A percentile compares a stretch with the other conserved stretches of the same genome.
Conservation (phyloP, 192 early-diverging fungal genomes). For the Backusella luteola region DNA sequence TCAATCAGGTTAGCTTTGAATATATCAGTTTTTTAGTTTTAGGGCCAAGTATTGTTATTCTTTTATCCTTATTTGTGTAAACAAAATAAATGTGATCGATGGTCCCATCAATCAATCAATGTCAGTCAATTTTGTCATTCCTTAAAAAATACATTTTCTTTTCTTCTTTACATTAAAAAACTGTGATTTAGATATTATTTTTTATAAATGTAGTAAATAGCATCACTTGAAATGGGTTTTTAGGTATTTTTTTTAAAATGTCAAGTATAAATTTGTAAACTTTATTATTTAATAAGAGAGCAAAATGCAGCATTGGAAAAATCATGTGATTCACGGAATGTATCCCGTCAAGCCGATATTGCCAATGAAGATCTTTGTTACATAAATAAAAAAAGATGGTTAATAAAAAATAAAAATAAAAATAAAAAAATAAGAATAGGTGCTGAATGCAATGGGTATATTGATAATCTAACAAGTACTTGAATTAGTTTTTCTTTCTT, state of each 20-base stretch:
- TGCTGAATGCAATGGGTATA: background rate
- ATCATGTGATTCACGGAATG: too few relatives aligned
- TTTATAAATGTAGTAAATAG: background rate
- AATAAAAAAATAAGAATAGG: background rate
- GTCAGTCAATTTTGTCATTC: background rate
- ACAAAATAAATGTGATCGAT: background rate
- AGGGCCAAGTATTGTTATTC: too few relatives aligned
- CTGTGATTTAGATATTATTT: too few relatives aligned
- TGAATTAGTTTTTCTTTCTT: background rate
- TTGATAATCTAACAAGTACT: background rate
- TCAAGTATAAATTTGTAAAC: background rate
- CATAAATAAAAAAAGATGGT: too few relatives aligned
- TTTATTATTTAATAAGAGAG: background rate
- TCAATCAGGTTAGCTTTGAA: background rate
- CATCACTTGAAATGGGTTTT: background rate
- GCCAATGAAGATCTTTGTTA: background rate
- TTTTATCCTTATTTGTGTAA: background rate
- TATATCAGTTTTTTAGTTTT: too few relatives aligned
- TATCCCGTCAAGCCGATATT: too few relatives aligned
- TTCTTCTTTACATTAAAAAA: background rate
- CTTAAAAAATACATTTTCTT: background rate
- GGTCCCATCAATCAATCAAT: background rate
- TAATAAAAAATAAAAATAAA: background rate
- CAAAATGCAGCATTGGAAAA: background rate
- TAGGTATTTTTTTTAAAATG: too few relatives aligned